phyloP scores from a whole-genome alignment of 2,329 filamentous ascomycete genomes.

The Neonectria sp. region DNA sequence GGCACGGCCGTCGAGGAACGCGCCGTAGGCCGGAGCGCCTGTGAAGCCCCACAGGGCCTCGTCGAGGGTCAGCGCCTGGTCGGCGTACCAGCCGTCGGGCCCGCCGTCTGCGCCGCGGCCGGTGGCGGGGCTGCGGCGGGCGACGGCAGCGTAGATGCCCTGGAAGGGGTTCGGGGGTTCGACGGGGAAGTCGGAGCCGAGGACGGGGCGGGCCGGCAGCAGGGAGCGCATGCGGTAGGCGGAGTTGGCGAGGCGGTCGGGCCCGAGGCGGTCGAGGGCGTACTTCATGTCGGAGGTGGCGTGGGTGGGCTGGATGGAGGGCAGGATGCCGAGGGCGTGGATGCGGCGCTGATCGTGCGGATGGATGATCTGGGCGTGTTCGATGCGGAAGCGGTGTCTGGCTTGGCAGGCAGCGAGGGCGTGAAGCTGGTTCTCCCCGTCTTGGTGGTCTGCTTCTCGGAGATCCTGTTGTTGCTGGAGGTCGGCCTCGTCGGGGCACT shows the following conservation, averaged over 20 bases:
- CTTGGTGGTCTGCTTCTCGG: constrained; percentile 9
- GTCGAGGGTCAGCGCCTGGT: constrained; percentile 71
- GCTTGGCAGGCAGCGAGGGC: constrained; percentile 66
- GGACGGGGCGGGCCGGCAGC: constrained; percentile 66
- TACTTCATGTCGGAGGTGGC: constrained; percentile 81
- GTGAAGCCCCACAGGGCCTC: constrained; percentile 77
- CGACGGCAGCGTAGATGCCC: constrained; percentile 78
- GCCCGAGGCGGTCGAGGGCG: constrained; percentile 72
- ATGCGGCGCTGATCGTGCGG: constrained; percentile 75
- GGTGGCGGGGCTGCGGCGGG: constrained; percentile 71
- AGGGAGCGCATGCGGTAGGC: constrained; percentile 79
- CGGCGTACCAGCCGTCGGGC: constrained; percentile 69
- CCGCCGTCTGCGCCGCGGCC: constrained; percentile 64
- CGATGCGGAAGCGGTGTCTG: constrained; percentile 75
- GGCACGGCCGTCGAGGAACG: constrained; percentile 71
- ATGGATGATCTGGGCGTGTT: constrained; percentile 80
- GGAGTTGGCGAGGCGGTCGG: constrained; percentile 65
- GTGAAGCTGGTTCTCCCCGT: constrained; percentile 26
- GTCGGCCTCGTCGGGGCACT: constrained; percentile 62
- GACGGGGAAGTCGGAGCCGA: constrained; percentile 81
- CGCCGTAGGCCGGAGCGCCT: constrained; percentile 69
- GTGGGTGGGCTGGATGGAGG: constrained; percentile 80
- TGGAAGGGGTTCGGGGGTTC: constrained; percentile 78
- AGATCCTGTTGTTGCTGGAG: constrained; percentile 29
- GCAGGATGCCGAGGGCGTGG: constrained; percentile 71